Evolutionary conservation across 192 early-diverging fungal species (phyloP), one percentile per base, ranked within the genome.

Genomic region (Coemansia sp.): DNA sequence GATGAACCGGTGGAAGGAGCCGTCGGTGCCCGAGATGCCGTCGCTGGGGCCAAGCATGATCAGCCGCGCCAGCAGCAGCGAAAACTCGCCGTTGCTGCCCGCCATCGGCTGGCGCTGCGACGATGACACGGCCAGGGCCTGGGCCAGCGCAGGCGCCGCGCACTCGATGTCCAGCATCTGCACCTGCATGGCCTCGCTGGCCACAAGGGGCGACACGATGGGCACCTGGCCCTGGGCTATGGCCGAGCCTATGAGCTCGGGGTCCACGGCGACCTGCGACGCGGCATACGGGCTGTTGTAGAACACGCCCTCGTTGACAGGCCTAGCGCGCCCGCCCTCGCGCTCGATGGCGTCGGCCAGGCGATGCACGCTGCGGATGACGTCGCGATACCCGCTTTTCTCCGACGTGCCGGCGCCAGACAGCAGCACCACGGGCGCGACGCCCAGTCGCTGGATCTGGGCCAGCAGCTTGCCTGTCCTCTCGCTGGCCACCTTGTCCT

Each of bases 311-410:
- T 83, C 86, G 65, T 87, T 88, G 10, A 93, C 68, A 0, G 89
- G 83, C 45, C 86, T 78, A 5, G 90, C 88, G 6, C 82, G 68
- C 23, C 91, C 93, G 22, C 90, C 90, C 34, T 83, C 83, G 8
- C 64, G 67, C 58, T 94, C 91, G 45, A 95, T 87, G 6, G 84
- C 83, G 39, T 94, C 87, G 0, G 85, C 83, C 62, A 82, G 63
- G 34, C 35, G 52, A 35, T 82, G 74, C 6, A 65, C 47, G 10
- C 55, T 25, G 6, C 29, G 7, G 32, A 76, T 69, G 10, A 59
- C 63, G 2, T 30, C 61, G 9, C 68, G 65, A 34, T 74, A 77
- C 23, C 59, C 60, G 24, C 25, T 60, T 8, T 24, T 39, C 29
- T 27, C 29, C 22, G n/a, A n/a, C n/a, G n/a, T 34, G 48, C 20